Evolutionary conservation across 148 eudicot genomes (phyloP).

Genomic region (Chenopodium berlandieri): DNA sequence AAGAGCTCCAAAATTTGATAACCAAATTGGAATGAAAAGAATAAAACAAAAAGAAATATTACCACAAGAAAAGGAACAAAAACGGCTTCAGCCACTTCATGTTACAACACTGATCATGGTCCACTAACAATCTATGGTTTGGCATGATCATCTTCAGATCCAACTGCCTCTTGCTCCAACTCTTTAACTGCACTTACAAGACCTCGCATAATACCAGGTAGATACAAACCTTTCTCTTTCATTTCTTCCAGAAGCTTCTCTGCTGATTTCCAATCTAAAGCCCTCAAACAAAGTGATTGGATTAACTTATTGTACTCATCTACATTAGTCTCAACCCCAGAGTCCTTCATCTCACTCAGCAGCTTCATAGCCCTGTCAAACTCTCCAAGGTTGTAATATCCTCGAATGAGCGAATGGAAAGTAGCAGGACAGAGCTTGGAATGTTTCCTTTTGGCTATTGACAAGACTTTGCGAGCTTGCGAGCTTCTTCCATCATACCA

Average conservation of each 20-base stretch:
- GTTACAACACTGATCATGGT: not conserved
- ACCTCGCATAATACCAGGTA: slow-evolving; percentile 63
- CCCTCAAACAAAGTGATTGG: slow-evolving; percentile 82
- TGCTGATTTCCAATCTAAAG: slow-evolving; percentile 81
- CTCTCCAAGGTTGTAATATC: slow-evolving; percentile 74
- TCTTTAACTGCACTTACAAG: slow-evolving; percentile 76
- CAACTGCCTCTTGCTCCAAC: slow-evolving; percentile 50
- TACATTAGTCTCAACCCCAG: slow-evolving; percentile 62
- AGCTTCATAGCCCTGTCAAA: slow-evolving; percentile 71
- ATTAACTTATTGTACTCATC: slow-evolving; percentile 85
- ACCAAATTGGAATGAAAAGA: slow-evolving; percentile 5
- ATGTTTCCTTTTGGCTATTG: slow-evolving; percentile 71
- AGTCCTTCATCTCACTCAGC: slow-evolving; percentile 63
- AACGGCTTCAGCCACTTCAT: not conserved
- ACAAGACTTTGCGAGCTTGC: slow-evolving; percentile 62
- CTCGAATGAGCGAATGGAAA: slow-evolving; percentile 71
- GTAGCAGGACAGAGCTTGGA: slow-evolving; percentile 57
- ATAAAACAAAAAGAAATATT: slow-evolving; percentile 20
- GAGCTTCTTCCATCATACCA: slow-evolving; percentile 78
- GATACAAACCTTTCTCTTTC: slow-evolving; percentile 61
- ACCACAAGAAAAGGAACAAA: slow-evolving; percentile 18
- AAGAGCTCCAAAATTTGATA: slow-evolving; percentile 15
- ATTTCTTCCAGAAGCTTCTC: slow-evolving; percentile 68
- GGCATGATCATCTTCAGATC: slow-evolving; percentile 28
- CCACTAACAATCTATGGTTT: slow-evolving; percentile 24